Evolutionary conservation across 306 rosid species (phyloP), one percentile per base, ranked within the genome.

Genomic region (Dryas octopetala): DNA sequence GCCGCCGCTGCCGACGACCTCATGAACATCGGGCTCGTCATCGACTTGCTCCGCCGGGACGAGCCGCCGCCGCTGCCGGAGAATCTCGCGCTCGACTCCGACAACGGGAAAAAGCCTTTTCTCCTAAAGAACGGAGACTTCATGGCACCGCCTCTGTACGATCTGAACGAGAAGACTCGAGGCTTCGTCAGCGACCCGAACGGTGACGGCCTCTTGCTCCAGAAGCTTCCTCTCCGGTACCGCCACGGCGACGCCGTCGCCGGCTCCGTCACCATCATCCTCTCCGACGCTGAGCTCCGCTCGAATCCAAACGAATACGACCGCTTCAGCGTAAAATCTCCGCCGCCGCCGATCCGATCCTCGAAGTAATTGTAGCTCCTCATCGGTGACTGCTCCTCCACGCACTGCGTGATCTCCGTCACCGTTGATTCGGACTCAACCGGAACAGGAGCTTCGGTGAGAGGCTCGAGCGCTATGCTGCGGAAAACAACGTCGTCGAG

Each of bases 271-370:
- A 71, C 54, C 52, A 88, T 78, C 97, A 89, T 91, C 71, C 95
- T 78, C 66, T 91, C 95, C 12, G 98, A 90, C 19, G 88, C 86
- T 6, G 84, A 51, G 67, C 87, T 87, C 81, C 96, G 83, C 45
- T 94, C 98, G 76, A 91, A 94, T 12, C 98, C 98, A 45, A 94
- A 94, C 14, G 97, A 94, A 67, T 94, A 88, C 1, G 98, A 91
- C 0, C 98, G 78, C 76, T 94, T 94, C 62, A 94, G 66, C 23
- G 90, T 9, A 70, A 94, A 94, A 51, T 94, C 89, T n/a, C 91
- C 67, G 2, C 84, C 79, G 2, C 84, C 79, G 66, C 68, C 73
- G 45, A 86, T 83, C 5, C 86, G 82, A 60, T 87, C 90, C 74
- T 85, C 96, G 4, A 86, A 75, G 77, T 68, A 75, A 6, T 15